Conservation (phyloP, 495 filamentous ascomycete genomes). For the Patellaria atrata region DNA sequence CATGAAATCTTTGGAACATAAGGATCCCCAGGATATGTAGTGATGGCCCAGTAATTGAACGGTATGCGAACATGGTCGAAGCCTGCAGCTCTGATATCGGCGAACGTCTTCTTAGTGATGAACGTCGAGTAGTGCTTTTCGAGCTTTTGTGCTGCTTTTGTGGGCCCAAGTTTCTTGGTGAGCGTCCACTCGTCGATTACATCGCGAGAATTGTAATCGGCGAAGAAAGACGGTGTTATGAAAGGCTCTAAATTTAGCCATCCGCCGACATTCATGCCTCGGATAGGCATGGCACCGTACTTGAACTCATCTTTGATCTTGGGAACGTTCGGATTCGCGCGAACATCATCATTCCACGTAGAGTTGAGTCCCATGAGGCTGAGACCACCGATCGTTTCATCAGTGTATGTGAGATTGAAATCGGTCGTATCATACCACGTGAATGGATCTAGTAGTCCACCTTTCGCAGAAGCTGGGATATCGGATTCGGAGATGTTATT, state of each 20-base stretch:
- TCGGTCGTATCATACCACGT: slow-evolving; percentile 84
- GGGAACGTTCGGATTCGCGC: slow-evolving; percentile 66
- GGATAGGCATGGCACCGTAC: slow-evolving; percentile 67
- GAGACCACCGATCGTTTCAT: slow-evolving; percentile 67
- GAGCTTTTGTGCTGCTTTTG: slow-evolving; percentile 43
- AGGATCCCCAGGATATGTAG: slow-evolving; percentile 71
- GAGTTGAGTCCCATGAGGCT: slow-evolving; percentile 80
- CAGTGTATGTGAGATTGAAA: slow-evolving; percentile 91
- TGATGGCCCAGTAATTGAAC: slow-evolving; percentile 90
- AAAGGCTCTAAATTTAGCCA: slow-evolving; percentile 94
- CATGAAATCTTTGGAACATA: slow-evolving; percentile 79
- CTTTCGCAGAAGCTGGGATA: slow-evolving; percentile 54
- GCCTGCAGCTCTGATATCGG: slow-evolving; percentile 71
- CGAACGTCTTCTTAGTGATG: slow-evolving; percentile 68
- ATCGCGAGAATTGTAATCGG: slow-evolving; percentile 41
- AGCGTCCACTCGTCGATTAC: slow-evolving; percentile 87
- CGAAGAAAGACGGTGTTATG: slow-evolving; percentile 84
- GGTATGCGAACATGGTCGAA: slow-evolving; percentile 94
- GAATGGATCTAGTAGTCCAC: slow-evolving; percentile 75
- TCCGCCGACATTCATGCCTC: slow-evolving; percentile 86
- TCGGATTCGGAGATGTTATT: slow-evolving; percentile 40
- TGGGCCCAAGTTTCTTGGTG: slow-evolving; percentile 48
- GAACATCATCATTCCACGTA: slow-evolving; percentile 70
- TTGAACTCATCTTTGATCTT: slow-evolving; percentile 55
- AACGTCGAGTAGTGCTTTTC: slow-evolving; percentile 89